Percentiles rank a stretch among this genome's conserved stretches.
Evolutionary conservation across 2,329 filamentous ascomycete genomes (phyloP).

Genomic region (Ophiocordyceps camponoti-saundersi): DNA sequence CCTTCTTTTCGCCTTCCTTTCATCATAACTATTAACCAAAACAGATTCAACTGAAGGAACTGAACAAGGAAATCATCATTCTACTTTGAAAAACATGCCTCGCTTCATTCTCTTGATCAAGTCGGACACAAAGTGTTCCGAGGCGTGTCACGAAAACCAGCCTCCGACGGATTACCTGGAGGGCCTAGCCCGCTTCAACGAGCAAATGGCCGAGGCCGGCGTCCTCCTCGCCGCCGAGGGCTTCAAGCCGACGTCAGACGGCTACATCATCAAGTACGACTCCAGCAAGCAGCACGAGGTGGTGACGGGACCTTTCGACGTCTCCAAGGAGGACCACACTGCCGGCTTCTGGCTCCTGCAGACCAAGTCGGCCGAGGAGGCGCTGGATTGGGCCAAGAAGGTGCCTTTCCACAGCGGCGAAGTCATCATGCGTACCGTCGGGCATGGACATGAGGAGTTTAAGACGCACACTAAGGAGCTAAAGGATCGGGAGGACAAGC

Average conservation of each 20-base stretch:
- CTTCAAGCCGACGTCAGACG: constrained; percentile 3
- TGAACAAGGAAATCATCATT: too few species aligned
- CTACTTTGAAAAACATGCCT: neutral
- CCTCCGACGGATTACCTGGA: neutral
- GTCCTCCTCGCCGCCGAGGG: neutral
- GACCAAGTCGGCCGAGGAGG: constrained; percentile 11
- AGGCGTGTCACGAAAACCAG: neutral
- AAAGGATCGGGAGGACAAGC: constrained; percentile 2
- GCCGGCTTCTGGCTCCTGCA: constrained; percentile 16
- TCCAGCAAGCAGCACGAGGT: constrained; percentile 5
- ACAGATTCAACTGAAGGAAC: too few species aligned
- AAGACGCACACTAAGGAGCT: constrained; percentile 6
- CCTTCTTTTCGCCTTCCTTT: too few species aligned
- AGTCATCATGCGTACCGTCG: constrained; percentile 9
- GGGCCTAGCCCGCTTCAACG: neutral
- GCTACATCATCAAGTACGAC: constrained; percentile 12
- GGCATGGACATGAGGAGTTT: constrained; percentile 7
- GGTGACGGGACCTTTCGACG: constrained; percentile 12
- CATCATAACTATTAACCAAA: too few species aligned
- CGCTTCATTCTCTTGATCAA: neutral
- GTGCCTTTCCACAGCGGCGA: constrained; percentile 10
- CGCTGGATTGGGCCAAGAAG: constrained; percentile 13
- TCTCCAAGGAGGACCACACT: constrained; percentile 9
- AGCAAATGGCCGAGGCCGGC: neutral
- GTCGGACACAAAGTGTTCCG: neutral